Evolutionary conservation across 345 rosid species (phyloP), one percentile per base, ranked within the genome.

Genomic region (Boechera divaricarpa): DNA sequence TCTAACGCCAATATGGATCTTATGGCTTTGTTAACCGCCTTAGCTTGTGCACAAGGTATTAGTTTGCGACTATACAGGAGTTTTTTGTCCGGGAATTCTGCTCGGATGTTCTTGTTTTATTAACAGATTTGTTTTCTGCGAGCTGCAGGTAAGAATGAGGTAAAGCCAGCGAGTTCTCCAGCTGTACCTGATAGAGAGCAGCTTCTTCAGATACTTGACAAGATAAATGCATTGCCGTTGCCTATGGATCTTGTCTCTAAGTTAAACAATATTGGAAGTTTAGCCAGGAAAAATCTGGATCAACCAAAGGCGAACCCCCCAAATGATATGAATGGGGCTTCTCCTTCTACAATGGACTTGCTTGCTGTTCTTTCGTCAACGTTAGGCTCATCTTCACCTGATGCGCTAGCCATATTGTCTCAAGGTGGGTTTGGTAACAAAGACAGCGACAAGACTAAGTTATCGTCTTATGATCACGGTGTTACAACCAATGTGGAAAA

Each of bases 221-320:
- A 88, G 86, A 89, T 93, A 52, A 93, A 93, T 73, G 84, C 97
- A 26, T 82, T 93, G 70, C 91, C 90, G 63, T 81, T 89, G 80
- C 93, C 98, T 0, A 70, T 79, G 75, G 95, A 89, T 72, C 89
- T 88, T 45, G 88, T 87, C 68, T 84, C 90, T 18, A 88, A 87
- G 84, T 79, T 93, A 77, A 80, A 86, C 15, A 68, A 69, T 57
- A 73, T 87, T 62, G 89, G 83, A 64, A 77, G 76, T 78, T 79
- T 86, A 72, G 84, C 81, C 75, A 82, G 75, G 78, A 87, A 81
- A 70, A 80, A 58, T 61, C 61, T 71, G 13, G 92, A 86, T 42
- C 79, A 85, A 51, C 74, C 84, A 32, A 63, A 60, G 48, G 57
- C 71, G 44, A 87, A 81, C 56, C 73, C 73, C 29, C 88, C 73